Conservation (phyloP, 768 basidiomycete species). For the Rossbeevera mucosa region DNA sequence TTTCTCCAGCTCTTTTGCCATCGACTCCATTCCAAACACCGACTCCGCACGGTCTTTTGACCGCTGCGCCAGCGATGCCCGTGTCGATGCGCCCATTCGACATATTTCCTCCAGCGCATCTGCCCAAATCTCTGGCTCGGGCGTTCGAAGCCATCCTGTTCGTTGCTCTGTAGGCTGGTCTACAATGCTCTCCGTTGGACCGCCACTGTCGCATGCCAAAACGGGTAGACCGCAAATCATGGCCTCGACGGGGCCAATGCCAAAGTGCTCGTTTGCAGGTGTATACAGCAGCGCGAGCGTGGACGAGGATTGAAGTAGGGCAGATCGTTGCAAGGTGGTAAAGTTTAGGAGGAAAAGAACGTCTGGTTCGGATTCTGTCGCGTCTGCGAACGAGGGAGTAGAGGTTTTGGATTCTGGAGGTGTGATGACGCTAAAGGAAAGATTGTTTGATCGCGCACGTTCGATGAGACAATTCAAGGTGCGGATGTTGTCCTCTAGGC, state of each 20-base stretch:
- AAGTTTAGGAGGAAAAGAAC: constrained; percentile 92
- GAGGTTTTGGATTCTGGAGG: constrained; percentile 38
- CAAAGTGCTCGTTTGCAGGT: constrained; percentile 93
- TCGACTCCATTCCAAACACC: constrained; percentile 73
- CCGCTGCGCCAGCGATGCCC: constrained; percentile 41
- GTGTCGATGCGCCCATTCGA: constrained; percentile 7
- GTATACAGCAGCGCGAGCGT: constrained; percentile 86
- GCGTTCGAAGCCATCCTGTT: constrained; percentile 76
- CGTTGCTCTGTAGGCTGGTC: constrained; percentile 35
- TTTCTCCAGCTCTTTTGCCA: constrained; percentile 56
- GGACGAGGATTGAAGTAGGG: constrained; percentile 61
- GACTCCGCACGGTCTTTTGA: constrained; percentile 58
- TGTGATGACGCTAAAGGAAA: constrained; percentile 57
- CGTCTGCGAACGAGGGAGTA: constrained; percentile 40
- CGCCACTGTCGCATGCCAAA: constrained; percentile 80
- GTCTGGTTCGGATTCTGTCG: constrained; percentile 42
- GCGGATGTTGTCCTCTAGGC: constrained; percentile 76
- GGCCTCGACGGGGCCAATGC: constrained; percentile 92
- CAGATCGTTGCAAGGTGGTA: constrained; percentile 75
- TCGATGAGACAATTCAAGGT: constrained; percentile 62
- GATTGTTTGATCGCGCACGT: constrained; percentile 46
- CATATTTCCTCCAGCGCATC: constrained; percentile 60
- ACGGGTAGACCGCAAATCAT: constrained; percentile 92
- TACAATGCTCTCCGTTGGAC: constrained; percentile 87
- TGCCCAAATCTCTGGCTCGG: constrained; percentile 67